These are phyloP conservation scores for Calocera cornea DNA, from an alignment of 768 basidiomycete genomes.

Conservation along the genomic window DNA sequence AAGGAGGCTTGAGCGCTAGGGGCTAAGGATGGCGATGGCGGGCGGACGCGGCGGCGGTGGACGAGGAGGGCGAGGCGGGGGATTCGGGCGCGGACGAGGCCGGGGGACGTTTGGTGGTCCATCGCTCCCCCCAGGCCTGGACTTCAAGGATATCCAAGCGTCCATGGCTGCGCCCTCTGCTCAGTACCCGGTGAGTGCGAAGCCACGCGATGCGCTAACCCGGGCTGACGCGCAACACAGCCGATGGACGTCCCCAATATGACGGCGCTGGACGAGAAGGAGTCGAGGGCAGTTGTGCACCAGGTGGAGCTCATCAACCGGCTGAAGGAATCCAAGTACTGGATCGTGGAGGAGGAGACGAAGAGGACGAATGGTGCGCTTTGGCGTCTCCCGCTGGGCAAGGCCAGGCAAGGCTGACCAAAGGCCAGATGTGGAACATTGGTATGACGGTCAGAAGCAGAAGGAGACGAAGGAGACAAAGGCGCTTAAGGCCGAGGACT, in stretches of 20 bases:
- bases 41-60: conserved; percentile 36
- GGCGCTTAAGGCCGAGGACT: conserved; percentile 51
- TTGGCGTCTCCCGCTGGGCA: not conserved
- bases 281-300: conserved; percentile 48
- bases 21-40: no score
- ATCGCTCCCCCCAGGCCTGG: conserved; percentile 60
- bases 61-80: conserved; percentile 33
- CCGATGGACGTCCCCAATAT: conserved; percentile 54
- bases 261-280: conserved; percentile 49
- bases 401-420: conserved; percentile 1
- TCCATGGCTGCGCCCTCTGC: conserved; percentile 63
- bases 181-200: conserved; percentile 61
- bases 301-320: conserved; percentile 55
- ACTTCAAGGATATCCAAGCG: conserved; percentile 64
- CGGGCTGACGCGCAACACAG: conserved; percentile 28
- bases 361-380: conserved; percentile 46
- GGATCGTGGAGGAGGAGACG: conserved; percentile 43
- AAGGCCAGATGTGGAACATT: conserved; percentile 53
- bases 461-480: conserved; percentile 41
- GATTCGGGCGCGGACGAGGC: conserved; percentile 33
- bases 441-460: conserved; percentile 72
- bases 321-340: conserved; percentile 58
- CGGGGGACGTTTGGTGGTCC: conserved; percentile 30
- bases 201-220: not conserved
- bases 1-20: no score